Evolutionary conservation across 2,329 filamentous ascomycete genomes (phyloP), one percentile per base, ranked within the genome.

Genomic region (Venturia effusa): DNA sequence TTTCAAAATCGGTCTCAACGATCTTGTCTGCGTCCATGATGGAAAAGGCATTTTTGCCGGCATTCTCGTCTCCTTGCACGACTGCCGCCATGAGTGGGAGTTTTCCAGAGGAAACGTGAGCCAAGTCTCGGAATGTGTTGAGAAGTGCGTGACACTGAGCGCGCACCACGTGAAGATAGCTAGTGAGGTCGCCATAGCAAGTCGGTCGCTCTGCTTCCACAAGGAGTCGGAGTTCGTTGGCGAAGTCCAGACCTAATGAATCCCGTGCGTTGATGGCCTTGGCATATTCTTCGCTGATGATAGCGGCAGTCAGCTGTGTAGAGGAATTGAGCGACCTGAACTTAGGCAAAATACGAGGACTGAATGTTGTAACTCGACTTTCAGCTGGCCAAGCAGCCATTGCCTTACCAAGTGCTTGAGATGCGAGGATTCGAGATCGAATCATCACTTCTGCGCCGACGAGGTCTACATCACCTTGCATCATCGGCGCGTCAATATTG

Each of bases 401-500:
- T 51, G 95, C 82, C 68, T 90, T 83, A 40, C 93, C 94, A 75
- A 99, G 86, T 2, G 94, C 94, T 71, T 84, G 86, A 24, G 93
- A 90, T 15, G 92, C 90, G 65, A 86, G 89, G n/a, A 95, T 88
- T 68, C 93, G 89, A 8, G 92, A 96, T 66, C 93, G 86, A 61
- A 97, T 85, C 74, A 99, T 84, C 7, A 87, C 87, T 66, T 99
- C 94, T 70, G 89, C 84, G 39, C 94, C 92, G 32, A 99, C 92
- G 51, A 99, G 81, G 71, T 99, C 95, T 59, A 97, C 88, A 70
- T 99, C 95, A 61, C 95, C 94, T 72, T 93, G 90, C 80, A 99
- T 92, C 88, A 99, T 97, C 69, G 96, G 92, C 11, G 92, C 94
- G 73, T 99, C 94, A 22, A 99, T 91, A 74, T 99, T 96, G 75